A percentile compares a stretch with the other conserved stretches of the same genome.
Conservation (phyloP, 352 stramenopile genomes). For the Phytophthora vignae region DNA sequence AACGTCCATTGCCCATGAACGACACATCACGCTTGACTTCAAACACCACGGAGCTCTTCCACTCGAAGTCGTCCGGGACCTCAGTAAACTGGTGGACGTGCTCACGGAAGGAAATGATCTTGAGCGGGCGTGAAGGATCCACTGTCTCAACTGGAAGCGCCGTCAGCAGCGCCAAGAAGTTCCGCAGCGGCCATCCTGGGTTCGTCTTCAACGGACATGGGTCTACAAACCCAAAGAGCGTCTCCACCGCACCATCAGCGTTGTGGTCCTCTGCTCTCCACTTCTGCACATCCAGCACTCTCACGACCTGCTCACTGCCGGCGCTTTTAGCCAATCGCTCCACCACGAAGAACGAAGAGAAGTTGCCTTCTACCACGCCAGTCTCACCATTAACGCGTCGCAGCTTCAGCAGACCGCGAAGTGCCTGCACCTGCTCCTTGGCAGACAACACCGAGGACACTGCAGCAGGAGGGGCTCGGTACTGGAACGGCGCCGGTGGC, state of each 20-base stretch:
- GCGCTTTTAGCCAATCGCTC: slow-evolving; percentile 36
- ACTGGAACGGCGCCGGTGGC: slow-evolving; percentile 47
- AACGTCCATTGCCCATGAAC: slow-evolving; percentile 42
- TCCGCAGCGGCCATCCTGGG: slow-evolving; percentile 90
- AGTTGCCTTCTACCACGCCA: slow-evolving; percentile 38
- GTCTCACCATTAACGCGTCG: slow-evolving; percentile 25
- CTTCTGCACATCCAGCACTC: slow-evolving; percentile 40
- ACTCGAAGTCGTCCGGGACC: slow-evolving; percentile 54
- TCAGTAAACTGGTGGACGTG: slow-evolving; percentile 62
- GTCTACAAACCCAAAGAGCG: slow-evolving; percentile 91
- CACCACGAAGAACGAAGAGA: slow-evolving; percentile 80
- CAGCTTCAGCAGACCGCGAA: slow-evolving; percentile 58
- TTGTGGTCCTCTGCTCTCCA: slow-evolving; percentile 33
- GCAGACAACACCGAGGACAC: slow-evolving; percentile 47
- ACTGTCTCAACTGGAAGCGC: slow-evolving; percentile 47
- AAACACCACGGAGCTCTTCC: slow-evolving; percentile 69
- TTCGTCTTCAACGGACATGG: slow-evolving; percentile 78
- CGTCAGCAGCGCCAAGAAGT: slow-evolving; percentile 79
- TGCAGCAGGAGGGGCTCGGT: slow-evolving; percentile 25
- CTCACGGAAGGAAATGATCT: slow-evolving; percentile 78
- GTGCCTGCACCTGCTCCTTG: slow-evolving; percentile 45
- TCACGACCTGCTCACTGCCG: slow-evolving; percentile 21
- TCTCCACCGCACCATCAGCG: slow-evolving; percentile 29
- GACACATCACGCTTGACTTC: slow-evolving; percentile 48
- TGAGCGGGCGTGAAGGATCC: slow-evolving; percentile 39